phyloP scores from a whole-genome alignment of 306 rosid genomes.

The Cucurbita pepo region DNA sequence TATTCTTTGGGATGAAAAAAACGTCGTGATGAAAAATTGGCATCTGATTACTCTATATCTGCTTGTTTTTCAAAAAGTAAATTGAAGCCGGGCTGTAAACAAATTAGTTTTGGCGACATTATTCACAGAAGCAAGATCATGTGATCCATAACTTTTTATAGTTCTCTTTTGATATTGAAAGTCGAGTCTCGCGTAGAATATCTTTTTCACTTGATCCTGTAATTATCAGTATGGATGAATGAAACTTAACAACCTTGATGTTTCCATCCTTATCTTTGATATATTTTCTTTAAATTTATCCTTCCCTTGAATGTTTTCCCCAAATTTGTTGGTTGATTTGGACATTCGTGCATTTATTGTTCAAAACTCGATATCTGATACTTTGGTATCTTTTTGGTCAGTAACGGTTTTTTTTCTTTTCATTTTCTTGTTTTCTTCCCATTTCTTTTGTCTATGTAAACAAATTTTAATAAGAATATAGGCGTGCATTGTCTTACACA shows the following conservation, averaged over 20 bases:
- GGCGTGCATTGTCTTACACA: no score
- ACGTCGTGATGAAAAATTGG: not conserved
- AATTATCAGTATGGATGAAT: not conserved
- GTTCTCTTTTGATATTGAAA: not conserved
- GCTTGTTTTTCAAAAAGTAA: not conserved
- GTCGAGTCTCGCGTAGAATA: not conserved
- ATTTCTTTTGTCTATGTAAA: not conserved
- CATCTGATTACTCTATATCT: not conserved
- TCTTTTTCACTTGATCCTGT: not conserved
- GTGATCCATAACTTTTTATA: not conserved
- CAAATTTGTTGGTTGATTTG: not conserved
- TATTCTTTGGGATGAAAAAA: not conserved
- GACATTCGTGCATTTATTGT: not conserved
- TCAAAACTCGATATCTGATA: not conserved
- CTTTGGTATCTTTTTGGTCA: not conserved
- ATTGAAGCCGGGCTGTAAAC: not conserved
- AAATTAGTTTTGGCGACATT: not conserved
- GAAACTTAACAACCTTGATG: not conserved
- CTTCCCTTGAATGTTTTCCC: not conserved
- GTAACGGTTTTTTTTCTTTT: not conserved
- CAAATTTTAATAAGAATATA: no score
- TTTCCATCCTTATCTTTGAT: not conserved
- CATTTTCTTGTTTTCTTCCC: not conserved
- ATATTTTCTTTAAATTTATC: not conserved
- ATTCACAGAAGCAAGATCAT: not conserved